These are phyloP conservation scores for Boletus rufocinnamomeus DNA, from an alignment of 768 basidiomycete genomes.

Conservation along the genomic window DNA sequence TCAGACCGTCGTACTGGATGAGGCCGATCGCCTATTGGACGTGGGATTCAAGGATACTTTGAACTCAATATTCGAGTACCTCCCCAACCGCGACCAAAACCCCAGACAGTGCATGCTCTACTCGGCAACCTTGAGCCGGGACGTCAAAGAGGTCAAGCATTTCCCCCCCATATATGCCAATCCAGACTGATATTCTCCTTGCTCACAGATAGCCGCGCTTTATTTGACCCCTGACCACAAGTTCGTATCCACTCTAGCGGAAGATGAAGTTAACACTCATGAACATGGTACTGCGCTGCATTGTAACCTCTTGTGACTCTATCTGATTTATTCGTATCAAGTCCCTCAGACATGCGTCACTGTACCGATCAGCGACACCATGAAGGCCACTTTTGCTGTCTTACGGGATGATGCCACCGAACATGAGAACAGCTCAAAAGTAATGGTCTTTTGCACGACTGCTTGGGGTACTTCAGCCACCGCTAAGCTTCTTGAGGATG, in stretches of 20 bases:
- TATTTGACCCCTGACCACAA: slow-evolving; percentile 32
- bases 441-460: slow-evolving; percentile 70
- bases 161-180: not conserved
- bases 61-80: slow-evolving; percentile 55
- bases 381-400: slow-evolving; percentile 44
- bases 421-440: slow-evolving; percentile 37
- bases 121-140: slow-evolving; percentile 74
- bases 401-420: slow-evolving; percentile 37
- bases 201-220: slow-evolving; percentile 28
- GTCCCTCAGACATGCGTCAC: slow-evolving; percentile 50
- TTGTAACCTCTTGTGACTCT: not conserved
- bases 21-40: slow-evolving; percentile 75
- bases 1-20: slow-evolving; percentile 61
- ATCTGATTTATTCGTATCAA: slow-evolving; percentile 20
- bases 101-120: slow-evolving; percentile 69
- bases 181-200: not conserved
- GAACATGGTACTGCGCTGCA: slow-evolving; percentile 46
- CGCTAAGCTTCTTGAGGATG: slow-evolving; percentile 37
- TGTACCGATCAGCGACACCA: slow-evolving; percentile 41
- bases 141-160: slow-evolving; percentile 52
- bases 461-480: slow-evolving; percentile 55
- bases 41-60: slow-evolving; percentile 71
- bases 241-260: slow-evolving; percentile 60
- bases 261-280: slow-evolving; percentile 62
- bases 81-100: slow-evolving; percentile 48